These are phyloP conservation scores for Sideroxylon spinosum DNA, from an alignment of 179 eudicot species.

Conservation along the genomic window DNA sequence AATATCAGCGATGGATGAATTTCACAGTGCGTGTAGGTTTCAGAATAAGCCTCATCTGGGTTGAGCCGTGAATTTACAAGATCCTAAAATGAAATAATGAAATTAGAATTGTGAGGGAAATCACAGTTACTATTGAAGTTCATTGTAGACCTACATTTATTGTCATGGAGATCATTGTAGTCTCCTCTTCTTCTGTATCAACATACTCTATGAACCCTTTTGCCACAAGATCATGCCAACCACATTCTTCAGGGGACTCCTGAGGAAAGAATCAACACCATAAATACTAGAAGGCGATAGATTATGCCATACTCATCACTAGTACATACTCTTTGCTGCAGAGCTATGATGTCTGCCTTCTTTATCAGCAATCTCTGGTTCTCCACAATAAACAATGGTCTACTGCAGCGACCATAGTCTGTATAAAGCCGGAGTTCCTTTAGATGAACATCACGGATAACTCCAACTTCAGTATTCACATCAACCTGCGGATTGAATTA, in stretches of 20 bases:
- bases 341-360: conserved; percentile 50
- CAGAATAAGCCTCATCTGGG: conserved; percentile 82
- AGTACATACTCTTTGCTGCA: conserved; percentile 15
- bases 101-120: neutral
- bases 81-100: conserved; percentile 43
- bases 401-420: conserved; percentile 92
- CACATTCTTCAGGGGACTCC: conserved; percentile 83
- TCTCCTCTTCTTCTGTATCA: conserved; percentile 97
- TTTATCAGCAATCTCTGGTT: conserved; percentile 72
- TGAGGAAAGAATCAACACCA: conserved; percentile 16
- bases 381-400: conserved; percentile 89
- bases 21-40: conserved; percentile 92
- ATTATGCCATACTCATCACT: neutral
- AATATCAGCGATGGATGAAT: conserved; percentile 91
- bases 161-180: conserved; percentile 97
- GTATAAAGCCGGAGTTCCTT: conserved; percentile 84
- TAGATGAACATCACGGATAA: conserved; percentile 73
- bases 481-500: conserved; percentile 48
- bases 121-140: neutral
- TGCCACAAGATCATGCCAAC: conserved; percentile 87
- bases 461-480: conserved; percentile 91
- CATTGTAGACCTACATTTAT: conserved; percentile 54
- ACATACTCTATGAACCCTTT: conserved; percentile 85
- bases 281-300: neutral
- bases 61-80: conserved; percentile 61